Conservation (phyloP, 73 alveolate species). For the Paramecium octaurelia region DNA sequence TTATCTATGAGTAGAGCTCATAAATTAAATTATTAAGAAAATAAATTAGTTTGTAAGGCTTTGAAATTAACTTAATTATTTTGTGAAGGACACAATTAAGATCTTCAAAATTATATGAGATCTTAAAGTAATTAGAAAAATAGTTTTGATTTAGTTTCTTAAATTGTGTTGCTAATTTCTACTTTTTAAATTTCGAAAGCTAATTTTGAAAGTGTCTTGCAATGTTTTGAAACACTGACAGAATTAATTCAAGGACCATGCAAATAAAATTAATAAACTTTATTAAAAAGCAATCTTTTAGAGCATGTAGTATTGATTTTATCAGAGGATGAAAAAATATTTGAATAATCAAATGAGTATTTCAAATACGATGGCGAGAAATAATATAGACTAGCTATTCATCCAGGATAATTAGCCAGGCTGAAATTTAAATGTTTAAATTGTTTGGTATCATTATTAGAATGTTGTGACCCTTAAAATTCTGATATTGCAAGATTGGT, state of each 20-base stretch:
- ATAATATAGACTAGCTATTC: not conserved
- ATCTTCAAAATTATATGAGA: constrained; percentile 61
- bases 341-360: not conserved
- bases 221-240: constrained; percentile 69
- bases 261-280: constrained; percentile 53
- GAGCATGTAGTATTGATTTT: constrained; percentile 52
- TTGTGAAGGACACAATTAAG: constrained; percentile 67
- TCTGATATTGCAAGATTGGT: constrained; percentile 57
- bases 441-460: constrained; percentile 58
- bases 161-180: not conserved
- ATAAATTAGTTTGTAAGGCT: constrained; percentile 47
- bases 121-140: constrained; percentile 53
- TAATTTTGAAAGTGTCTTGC: constrained; percentile 47
- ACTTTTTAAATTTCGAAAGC: constrained; percentile 1
- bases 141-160: constrained; percentile 52
- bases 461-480: constrained; percentile 57
- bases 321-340: constrained; percentile 50
- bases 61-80: constrained; percentile 53
- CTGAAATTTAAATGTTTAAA: constrained; percentile 61
- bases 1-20: not conserved
- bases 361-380: not conserved
- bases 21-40: constrained; percentile 24
- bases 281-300: constrained; percentile 55
- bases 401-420: constrained; percentile 59
- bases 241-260: constrained; percentile 71